Evolutionary conservation across 2,329 filamentous ascomycete species (phyloP).

Genomic region (Alternaria sp.): DNA sequence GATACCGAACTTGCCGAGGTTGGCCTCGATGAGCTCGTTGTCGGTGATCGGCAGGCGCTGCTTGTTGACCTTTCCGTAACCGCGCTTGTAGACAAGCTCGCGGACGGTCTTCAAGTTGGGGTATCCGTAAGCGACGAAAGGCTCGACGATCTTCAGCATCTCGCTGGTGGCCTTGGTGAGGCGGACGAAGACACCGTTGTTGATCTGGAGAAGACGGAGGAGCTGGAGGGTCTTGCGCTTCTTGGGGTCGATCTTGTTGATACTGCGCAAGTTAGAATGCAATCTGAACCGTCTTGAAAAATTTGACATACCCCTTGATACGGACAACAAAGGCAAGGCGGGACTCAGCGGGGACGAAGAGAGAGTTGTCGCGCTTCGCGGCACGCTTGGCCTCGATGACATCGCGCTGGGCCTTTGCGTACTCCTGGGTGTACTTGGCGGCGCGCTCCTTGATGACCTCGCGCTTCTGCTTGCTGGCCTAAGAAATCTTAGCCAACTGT

Average conservation of each 20-base stretch:
- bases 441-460: constrained; percentile 99
- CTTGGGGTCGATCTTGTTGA: constrained; percentile 99
- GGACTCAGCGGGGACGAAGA: constrained; percentile 93
- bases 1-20: constrained; percentile 91
- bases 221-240: constrained; percentile 99
- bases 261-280: constrained; percentile 65
- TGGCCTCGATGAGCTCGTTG: constrained; percentile 96
- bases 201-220: constrained; percentile 99
- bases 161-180: constrained; percentile 97
- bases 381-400: constrained; percentile 92
- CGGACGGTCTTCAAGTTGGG: constrained; percentile 99
- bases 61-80: constrained; percentile 99
- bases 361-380: constrained; percentile 90
- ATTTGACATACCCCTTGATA: constrained; percentile 84
- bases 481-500: constrained; percentile 53
- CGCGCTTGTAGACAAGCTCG: constrained; percentile 98
- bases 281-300: neutral
- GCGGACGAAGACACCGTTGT: constrained; percentile 98
- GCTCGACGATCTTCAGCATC: constrained; percentile 98
- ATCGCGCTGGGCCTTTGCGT: constrained; percentile 95
- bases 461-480: constrained; percentile 99
- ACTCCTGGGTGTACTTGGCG: constrained; percentile 99
- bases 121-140: constrained; percentile 99
- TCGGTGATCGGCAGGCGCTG: constrained; percentile 96
- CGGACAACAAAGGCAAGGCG: constrained; percentile 98